phyloP scores from a whole-genome alignment of 352 stramenopile species.

The Aphanomyces stellatus region DNA sequence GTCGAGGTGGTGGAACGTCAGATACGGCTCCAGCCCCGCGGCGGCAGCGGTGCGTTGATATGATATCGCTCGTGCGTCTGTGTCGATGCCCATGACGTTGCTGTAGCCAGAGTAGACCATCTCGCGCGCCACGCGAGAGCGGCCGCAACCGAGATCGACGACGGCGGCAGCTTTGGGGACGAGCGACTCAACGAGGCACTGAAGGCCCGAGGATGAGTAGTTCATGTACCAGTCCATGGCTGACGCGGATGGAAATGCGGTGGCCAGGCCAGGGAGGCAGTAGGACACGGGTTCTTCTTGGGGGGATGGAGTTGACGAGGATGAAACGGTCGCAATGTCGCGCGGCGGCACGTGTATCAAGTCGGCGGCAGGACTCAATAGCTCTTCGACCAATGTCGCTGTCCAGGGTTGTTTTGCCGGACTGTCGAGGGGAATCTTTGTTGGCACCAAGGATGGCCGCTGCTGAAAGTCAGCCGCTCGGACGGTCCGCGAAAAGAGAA shows the following conservation, averaged over 20 bases:
- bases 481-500: background rate
- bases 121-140: background rate
- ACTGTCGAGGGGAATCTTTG: background rate
- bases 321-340: background rate
- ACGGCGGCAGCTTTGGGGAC: background rate
- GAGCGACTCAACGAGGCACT: background rate
- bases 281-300: background rate
- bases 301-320: background rate
- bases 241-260: background rate
- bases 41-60: background rate
- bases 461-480: background rate
- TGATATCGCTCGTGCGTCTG: background rate
- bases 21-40: background rate
- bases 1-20: background rate
- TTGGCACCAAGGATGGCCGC: background rate
- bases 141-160: background rate
- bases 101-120: slow-evolving; percentile 4
- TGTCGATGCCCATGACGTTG: slow-evolving; percentile 8
- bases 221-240: background rate
- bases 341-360: no score
- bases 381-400: no score
- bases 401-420: background rate
- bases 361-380: no score
- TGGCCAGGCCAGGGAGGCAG: background rate
- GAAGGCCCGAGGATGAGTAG: background rate